These are phyloP conservation scores for Apophysomyces trapeziformis DNA, from an alignment of 371 early-diverging fungal genomes.

Conservation along the genomic window DNA sequence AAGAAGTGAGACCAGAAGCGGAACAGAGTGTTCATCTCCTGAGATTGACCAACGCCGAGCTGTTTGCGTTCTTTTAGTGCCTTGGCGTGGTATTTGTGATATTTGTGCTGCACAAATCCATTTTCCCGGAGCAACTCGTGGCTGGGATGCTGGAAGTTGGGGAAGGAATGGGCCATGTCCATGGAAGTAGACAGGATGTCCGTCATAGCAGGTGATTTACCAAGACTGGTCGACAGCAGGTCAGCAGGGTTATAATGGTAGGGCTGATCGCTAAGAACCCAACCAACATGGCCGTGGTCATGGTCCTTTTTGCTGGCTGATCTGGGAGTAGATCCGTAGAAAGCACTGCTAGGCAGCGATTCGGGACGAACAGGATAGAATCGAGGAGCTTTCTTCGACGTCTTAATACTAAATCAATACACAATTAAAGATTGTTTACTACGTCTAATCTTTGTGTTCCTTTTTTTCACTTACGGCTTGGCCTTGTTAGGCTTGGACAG, in stretches of 20 bases:
- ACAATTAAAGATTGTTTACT: neutral
- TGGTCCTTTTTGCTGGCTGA: conserved; percentile 54
- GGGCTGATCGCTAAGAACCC: conserved; percentile 72
- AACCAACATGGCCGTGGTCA: conserved; percentile 88
- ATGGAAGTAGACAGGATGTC: conserved; percentile 41
- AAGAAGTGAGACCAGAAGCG: conserved; percentile 98
- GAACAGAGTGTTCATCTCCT: conserved; percentile 97
- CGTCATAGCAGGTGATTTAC: conserved; percentile 43
- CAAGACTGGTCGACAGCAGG: conserved; percentile 44
- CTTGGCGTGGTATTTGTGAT: conserved; percentile 92
- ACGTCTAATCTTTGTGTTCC: neutral
- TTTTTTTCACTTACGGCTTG: conserved; percentile 22
- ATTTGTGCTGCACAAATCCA: conserved; percentile 96
- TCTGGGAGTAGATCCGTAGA: conserved; percentile 43
- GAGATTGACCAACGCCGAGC: conserved; percentile 90
- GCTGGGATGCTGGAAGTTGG: conserved; percentile 91
- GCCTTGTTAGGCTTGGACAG: conserved; percentile 18
- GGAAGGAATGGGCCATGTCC: conserved; percentile 76
- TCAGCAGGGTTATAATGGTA: conserved; percentile 58
- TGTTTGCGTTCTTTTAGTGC: conserved; percentile 94
- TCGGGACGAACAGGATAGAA: conserved; percentile 69
- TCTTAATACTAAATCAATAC: conserved; percentile 23
- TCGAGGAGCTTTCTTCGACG: conserved; percentile 57
- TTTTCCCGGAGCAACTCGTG: conserved; percentile 94
- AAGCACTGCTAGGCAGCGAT: conserved; percentile 55